Evolutionary conservation across 352 stramenopile species (phyloP).

Genomic region (Phytophthora constricta): DNA sequence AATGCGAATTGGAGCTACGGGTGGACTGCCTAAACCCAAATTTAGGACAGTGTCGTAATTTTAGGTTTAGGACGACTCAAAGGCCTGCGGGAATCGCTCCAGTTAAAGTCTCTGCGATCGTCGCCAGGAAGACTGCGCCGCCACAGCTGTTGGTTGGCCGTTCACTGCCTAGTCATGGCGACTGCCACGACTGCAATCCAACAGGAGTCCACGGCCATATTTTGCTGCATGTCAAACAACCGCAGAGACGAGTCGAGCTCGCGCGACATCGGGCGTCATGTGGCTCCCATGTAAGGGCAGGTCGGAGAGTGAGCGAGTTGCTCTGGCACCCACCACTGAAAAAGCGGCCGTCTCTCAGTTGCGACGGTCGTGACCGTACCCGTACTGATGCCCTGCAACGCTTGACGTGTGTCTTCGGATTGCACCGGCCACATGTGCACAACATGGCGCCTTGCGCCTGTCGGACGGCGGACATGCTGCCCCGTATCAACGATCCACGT

Average conservation of each 20-base stretch:
- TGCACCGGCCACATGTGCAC: constrained; percentile 15
- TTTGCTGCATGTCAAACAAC: constrained; percentile 18
- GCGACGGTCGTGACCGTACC: no score
- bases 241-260: constrained; percentile 23
- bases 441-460: constrained; percentile 20
- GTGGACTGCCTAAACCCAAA: no score
- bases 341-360: no score
- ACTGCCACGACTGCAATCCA: not conserved
- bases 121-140: no score
- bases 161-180: not conserved
- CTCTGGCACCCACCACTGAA: constrained; percentile 26
- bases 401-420: constrained; percentile 16
- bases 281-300: constrained; percentile 20
- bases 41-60: no score
- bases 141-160: not conserved
- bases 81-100: no score
- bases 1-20: no score
- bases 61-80: no score
- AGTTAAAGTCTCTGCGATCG: not conserved
- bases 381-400: no score
- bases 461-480: constrained; percentile 7
- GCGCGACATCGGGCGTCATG: not conserved
- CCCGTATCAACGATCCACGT: constrained; percentile 29
- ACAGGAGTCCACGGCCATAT: constrained; percentile 18
- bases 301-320: constrained; percentile 29